Conservation (phyloP, 140 eudicot genomes). For the Anethum foeniculum region DNA sequence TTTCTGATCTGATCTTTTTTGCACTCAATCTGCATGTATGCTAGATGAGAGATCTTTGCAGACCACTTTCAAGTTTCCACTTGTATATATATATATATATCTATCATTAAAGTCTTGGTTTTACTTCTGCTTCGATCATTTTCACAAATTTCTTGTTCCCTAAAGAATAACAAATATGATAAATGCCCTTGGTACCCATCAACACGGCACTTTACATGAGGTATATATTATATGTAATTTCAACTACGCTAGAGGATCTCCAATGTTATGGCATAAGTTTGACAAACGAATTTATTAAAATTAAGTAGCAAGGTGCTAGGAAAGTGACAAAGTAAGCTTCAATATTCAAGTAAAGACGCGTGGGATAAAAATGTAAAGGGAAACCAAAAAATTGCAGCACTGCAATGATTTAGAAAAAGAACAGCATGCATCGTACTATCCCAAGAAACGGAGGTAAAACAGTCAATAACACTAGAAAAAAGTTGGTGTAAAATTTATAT, state of each 20-base stretch:
- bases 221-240: not conserved
- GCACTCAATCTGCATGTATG: not conserved
- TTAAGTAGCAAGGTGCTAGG: not conserved
- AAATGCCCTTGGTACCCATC: not conserved
- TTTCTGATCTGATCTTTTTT: not conserved
- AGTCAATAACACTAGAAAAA: not conserved
- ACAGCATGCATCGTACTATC: not conserved
- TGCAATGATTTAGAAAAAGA: not conserved
- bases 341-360: not conserved
- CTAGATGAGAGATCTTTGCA: not conserved
- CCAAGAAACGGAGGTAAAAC: not conserved
- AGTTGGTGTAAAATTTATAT: not conserved
- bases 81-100: not conserved
- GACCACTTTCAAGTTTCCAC: not conserved
- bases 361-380: not conserved
- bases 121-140: not conserved
- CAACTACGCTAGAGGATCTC: not conserved
- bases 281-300: not conserved
- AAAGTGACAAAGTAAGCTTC: not conserved
- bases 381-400: not conserved
- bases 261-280: constrained; percentile 2
- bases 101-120: not conserved
- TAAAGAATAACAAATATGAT: not conserved
- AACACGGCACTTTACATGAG: not conserved
- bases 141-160: not conserved